A percentile compares a stretch with the other conserved stretches of the same genome.
phyloP scores from a whole-genome alignment of 2,329 filamentous ascomycete genomes.

The Diatrype stigma region DNA sequence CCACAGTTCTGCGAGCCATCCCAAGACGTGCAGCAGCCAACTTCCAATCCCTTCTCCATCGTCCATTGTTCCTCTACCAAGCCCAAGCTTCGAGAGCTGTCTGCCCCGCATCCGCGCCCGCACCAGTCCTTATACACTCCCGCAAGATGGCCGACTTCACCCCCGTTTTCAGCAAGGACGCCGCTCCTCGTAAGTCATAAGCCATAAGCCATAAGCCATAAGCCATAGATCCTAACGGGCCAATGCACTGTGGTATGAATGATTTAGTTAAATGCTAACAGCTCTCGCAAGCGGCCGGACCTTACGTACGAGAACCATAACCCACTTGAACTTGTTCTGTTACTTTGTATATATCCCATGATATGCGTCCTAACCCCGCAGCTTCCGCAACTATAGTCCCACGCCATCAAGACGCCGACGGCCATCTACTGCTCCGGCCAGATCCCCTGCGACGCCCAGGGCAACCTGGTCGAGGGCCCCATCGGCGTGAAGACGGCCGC shows the following conservation, averaged over 20 bases:
- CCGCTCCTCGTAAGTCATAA: slow-evolving; percentile 50
- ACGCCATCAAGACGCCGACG: slow-evolving; percentile 61
- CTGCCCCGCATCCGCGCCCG: slow-evolving; percentile 19
- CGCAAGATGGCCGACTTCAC: slow-evolving; percentile 44
- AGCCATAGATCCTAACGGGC: too few relatives aligned
- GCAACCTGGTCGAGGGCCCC: slow-evolving; percentile 52
- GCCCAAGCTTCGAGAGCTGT: slow-evolving; percentile 11
- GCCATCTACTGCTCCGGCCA: slow-evolving; percentile 67
- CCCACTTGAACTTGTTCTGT: background rate
- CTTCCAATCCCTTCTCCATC: slow-evolving; percentile 10
- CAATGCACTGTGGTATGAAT: background rate
- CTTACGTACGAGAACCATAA: slow-evolving; percentile 49
- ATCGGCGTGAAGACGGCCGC: slow-evolving; percentile 61
- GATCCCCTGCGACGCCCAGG: slow-evolving; percentile 63
- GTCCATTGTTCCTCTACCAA: slow-evolving; percentile 1
- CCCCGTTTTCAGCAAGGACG: slow-evolving; percentile 54
- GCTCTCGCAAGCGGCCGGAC: slow-evolving; percentile 48
- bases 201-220: too few relatives aligned
- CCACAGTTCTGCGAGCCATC: slow-evolving; percentile 15
- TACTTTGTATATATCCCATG: too few relatives aligned
- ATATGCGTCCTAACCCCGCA: background rate
- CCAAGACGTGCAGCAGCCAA: slow-evolving; percentile 12
- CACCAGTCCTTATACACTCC: slow-evolving; percentile 24
- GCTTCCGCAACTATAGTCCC: slow-evolving; percentile 50
- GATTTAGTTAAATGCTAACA: slow-evolving; percentile 16